phyloP scores from a whole-genome alignment of 768 basidiomycete genomes.

The Lenzites betulinus region DNA sequence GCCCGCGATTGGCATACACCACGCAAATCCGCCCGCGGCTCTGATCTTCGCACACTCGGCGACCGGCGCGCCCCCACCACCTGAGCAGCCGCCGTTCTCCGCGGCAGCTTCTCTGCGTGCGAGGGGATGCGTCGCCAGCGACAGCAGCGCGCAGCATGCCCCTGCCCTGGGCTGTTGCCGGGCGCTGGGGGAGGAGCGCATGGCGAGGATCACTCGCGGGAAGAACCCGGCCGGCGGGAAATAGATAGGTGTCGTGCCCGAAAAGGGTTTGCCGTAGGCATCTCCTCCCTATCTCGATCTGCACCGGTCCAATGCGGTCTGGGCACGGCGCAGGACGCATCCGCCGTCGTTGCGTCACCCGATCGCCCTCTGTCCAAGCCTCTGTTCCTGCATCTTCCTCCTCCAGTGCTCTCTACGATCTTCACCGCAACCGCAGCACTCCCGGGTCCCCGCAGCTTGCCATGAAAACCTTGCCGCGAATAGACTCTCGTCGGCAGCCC shows the following conservation, averaged over 20 bases:
- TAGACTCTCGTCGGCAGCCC: no score
- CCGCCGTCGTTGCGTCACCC: no score
- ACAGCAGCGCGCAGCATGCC: neutral
- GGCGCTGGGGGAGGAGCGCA: neutral
- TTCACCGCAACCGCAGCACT: no score
- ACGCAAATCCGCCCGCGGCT: neutral
- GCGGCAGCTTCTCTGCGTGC: neutral
- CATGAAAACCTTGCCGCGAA: no score
- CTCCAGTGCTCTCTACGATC: no score
- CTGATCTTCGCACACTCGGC: conserved; percentile 12
- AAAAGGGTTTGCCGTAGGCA: conserved; percentile 10
- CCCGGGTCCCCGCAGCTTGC: no score
- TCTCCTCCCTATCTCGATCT: conserved; percentile 4
- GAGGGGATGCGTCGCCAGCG: conserved; percentile 5
- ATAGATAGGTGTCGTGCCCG: neutral
- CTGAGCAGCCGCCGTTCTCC: neutral
- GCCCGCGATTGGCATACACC: conserved; percentile 5
- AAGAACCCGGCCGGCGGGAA: neutral
- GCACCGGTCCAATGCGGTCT: no score
- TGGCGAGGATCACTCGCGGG: neutral
- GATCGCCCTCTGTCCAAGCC: no score
- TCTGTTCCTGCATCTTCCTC: no score
- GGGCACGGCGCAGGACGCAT: no score
- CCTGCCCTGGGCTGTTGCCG: neutral
- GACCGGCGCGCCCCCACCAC: neutral